Percentiles rank a stretch among this genome's conserved stretches.
These are phyloP conservation scores for Pleoardoris graminearum DNA, from an alignment of 2,329 filamentous ascomycete species.

Conservation along the genomic window DNA sequence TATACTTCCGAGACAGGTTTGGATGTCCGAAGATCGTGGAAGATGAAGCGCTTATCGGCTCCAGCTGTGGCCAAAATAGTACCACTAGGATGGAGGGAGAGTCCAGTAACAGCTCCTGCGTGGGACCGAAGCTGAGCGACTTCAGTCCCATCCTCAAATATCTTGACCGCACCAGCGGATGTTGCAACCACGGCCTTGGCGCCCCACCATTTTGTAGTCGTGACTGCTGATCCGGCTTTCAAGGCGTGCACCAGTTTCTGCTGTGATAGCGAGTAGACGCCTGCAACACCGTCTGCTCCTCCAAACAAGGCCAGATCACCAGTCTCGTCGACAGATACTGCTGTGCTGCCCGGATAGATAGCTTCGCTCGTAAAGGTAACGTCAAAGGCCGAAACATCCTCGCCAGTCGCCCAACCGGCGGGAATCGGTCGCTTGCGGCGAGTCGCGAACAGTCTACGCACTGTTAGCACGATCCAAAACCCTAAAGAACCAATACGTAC, in stretches of 20 bases:
- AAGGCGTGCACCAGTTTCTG: conserved; percentile 74
- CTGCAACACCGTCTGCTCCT: conserved; percentile 72
- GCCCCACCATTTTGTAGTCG: conserved; percentile 66
- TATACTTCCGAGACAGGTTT: conserved; percentile 77
- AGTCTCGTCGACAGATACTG: conserved; percentile 61
- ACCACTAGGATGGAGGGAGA: conserved; percentile 81
- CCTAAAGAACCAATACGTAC: conserved; percentile 56
- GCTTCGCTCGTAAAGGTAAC: conserved; percentile 58
- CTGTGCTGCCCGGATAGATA: conserved; percentile 62
- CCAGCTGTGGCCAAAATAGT: conserved; percentile 85
- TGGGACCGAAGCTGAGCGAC: conserved; percentile 75
- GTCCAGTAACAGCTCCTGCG: conserved; percentile 74
- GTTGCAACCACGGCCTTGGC: conserved; percentile 73
- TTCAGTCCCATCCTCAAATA: conserved; percentile 73
- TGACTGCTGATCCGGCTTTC: conserved; percentile 67
- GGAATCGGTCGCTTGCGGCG: conserved; percentile 89
- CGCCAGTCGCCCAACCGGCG: conserved; percentile 78
- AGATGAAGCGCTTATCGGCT: conserved; percentile 86
- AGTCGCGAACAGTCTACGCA: conserved; percentile 74
- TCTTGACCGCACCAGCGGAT: conserved; percentile 74
- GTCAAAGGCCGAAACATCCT: conserved; percentile 67
- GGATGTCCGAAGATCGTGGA: conserved; percentile 76
- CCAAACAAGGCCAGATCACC: conserved; percentile 73
- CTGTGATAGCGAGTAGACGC: conserved; percentile 77
- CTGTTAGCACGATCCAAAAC: conserved; percentile 22